Evolutionary conservation across 371 early-diverging fungal genomes (phyloP).

Genomic region (Dinochytrium kinnereticum): DNA sequence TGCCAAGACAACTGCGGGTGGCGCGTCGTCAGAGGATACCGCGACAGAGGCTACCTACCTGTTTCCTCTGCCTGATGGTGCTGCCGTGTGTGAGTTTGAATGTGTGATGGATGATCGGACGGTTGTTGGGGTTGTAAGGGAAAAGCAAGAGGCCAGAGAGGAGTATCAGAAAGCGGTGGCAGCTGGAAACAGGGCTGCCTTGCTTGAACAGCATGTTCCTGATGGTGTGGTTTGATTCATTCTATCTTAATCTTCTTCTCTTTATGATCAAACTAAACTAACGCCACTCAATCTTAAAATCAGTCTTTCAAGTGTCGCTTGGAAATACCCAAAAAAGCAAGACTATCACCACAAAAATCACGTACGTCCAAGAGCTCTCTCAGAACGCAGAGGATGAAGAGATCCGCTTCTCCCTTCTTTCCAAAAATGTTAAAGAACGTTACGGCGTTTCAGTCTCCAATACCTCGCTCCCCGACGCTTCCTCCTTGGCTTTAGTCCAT

Average conservation of each 20-base stretch:
- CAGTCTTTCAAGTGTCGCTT: conserved; percentile 48
- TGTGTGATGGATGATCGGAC: conserved; percentile 19
- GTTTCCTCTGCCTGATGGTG: conserved; percentile 44
- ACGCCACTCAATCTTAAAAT: background rate
- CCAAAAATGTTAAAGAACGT: conserved; percentile 22
- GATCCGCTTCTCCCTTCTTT: conserved; percentile 40
- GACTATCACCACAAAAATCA: conserved; percentile 46
- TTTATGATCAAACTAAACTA: background rate
- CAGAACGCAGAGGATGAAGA: conserved; percentile 52
- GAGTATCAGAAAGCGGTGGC: conserved; percentile 38
- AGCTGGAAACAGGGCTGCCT: conserved; percentile 39
- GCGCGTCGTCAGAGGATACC: background rate
- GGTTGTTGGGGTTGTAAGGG: conserved; percentile 27
- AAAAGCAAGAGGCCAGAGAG: conserved; percentile 35
- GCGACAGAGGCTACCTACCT: conserved; percentile 42
- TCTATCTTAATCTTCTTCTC: background rate
- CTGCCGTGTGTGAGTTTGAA: conserved; percentile 40
- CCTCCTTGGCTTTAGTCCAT: background rate
- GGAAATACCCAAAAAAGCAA: conserved; percentile 39
- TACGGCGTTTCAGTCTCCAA: conserved; percentile 25
- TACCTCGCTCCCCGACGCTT: background rate
- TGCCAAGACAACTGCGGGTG: background rate
- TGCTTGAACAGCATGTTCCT: conserved; percentile 41
- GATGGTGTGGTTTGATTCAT: conserved; percentile 28
- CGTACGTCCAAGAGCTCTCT: conserved; percentile 49